These are phyloP conservation scores for Calonectria pteridis DNA, from an alignment of 2,329 filamentous ascomycete genomes.

Conservation along the genomic window DNA sequence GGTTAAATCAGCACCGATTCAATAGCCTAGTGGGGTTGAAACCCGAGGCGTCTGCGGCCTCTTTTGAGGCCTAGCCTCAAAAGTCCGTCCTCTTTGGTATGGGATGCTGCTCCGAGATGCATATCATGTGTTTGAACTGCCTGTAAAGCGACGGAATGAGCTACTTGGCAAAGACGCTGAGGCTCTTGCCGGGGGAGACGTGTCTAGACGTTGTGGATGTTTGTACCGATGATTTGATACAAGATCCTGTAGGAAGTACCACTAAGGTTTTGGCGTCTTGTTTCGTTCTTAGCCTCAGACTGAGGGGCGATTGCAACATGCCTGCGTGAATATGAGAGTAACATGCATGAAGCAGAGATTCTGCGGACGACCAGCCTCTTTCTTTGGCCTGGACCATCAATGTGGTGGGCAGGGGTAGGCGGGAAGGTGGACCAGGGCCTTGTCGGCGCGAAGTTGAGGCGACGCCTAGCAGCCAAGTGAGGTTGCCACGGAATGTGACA, in stretches of 20 bases:
- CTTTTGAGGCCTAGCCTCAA: constrained; percentile 6
- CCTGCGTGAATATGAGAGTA: constrained; percentile 28
- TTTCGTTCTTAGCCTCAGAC: background rate
- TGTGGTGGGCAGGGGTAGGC: background rate
- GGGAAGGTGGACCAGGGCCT: constrained; percentile 14
- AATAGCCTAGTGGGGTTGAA: constrained; percentile 20
- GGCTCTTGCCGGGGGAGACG: background rate
- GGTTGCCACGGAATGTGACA: constrained; percentile 30
- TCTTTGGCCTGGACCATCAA: constrained; percentile 2
- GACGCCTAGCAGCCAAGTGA: constrained; percentile 18
- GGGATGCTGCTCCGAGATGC: background rate
- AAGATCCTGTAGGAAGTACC: background rate
- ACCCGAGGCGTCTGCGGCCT: constrained; percentile 4
- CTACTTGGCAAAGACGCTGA: background rate
- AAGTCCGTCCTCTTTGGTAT: background rate
- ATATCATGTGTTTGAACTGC: background rate
- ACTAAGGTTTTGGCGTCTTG: background rate
- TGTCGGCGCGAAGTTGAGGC: constrained; percentile 36
- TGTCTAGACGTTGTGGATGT: background rate
- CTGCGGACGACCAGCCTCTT: background rate
- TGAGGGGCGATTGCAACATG: constrained; percentile 21
- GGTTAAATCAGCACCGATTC: constrained; percentile 14
- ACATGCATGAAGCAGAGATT: constrained; percentile 7
- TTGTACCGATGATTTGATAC: background rate
- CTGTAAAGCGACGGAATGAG: background rate